These are phyloP conservation scores for Ophiocordyceps camponoti-leonardi DNA, from an alignment of 2,329 filamentous ascomycete species.

Conservation along the genomic window DNA sequence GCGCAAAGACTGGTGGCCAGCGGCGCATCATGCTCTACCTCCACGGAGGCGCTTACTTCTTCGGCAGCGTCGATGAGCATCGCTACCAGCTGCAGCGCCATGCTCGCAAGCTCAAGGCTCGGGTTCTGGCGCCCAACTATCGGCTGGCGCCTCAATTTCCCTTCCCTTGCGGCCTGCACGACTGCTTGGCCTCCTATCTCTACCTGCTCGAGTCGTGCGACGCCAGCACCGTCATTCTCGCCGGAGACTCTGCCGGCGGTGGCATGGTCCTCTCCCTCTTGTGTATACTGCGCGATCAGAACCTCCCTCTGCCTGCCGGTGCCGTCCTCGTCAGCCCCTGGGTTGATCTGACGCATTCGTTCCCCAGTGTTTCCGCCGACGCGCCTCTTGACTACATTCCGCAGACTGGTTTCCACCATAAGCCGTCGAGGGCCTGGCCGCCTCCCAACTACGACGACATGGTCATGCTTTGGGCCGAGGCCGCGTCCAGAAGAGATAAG, in stretches of 20 bases:
- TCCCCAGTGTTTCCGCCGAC: slow-evolving; percentile 67
- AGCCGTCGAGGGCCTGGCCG: slow-evolving; percentile 81
- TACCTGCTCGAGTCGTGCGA: slow-evolving; percentile 62
- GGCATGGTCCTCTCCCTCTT: slow-evolving; percentile 76
- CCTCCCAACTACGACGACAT: slow-evolving; percentile 65
- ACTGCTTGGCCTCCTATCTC: slow-evolving; percentile 78
- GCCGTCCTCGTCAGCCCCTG: slow-evolving; percentile 86
- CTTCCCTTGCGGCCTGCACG: slow-evolving; percentile 82
- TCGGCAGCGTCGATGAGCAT: slow-evolving; percentile 90
- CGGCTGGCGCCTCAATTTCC: slow-evolving; percentile 85
- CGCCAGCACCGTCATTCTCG: slow-evolving; percentile 67
- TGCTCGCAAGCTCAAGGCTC: slow-evolving; percentile 80
- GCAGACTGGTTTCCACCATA: slow-evolving; percentile 72
- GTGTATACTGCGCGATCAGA: slow-evolving; percentile 65
- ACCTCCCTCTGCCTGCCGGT: slow-evolving; percentile 71
- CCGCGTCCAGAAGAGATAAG: slow-evolving; percentile 18
- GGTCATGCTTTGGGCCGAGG: slow-evolving; percentile 30
- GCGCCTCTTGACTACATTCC: slow-evolving; percentile 78
- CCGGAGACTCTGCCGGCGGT: slow-evolving; percentile 84
- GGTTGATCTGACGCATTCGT: slow-evolving; percentile 91
- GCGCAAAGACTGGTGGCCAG: slow-evolving; percentile 42
- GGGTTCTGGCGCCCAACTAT: slow-evolving; percentile 76
- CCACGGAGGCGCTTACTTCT: slow-evolving; percentile 89
- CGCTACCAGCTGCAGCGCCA: slow-evolving; percentile 97
- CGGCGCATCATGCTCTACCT: slow-evolving; percentile 82